A percentile compares a stretch with the other conserved stretches of the same genome.
phyloP scores from a whole-genome alignment of 2,329 filamentous ascomycete genomes.

The Penicillium digitatum region DNA sequence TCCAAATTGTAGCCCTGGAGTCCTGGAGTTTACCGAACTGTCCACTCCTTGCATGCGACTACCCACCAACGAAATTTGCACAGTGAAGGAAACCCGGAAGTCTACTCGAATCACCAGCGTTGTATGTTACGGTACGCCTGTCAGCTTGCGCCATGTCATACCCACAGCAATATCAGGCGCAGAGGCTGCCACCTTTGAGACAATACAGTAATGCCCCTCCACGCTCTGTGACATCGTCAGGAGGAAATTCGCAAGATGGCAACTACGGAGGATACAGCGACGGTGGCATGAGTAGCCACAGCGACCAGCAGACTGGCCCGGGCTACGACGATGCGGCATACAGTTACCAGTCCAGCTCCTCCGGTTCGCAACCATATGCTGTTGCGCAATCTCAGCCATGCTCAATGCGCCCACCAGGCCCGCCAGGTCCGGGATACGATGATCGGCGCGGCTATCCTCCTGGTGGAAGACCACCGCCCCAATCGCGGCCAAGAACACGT shows the following conservation, averaged over 20 bases:
- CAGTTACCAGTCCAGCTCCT: slow-evolving; percentile 26
- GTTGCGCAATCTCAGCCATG: slow-evolving; percentile 29
- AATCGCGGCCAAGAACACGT: slow-evolving; percentile 33
- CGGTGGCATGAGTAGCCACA: slow-evolving; percentile 26
- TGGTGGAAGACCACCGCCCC: slow-evolving; percentile 30
- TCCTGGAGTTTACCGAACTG: not conserved
- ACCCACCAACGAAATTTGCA: not conserved
- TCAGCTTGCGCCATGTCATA: slow-evolving; percentile 36
- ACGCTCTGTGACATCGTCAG: slow-evolving; percentile 20
- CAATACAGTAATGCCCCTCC: slow-evolving; percentile 26
- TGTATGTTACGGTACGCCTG: slow-evolving; percentile 1
- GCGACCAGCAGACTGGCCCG: slow-evolving; percentile 21
- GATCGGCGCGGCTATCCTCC: slow-evolving; percentile 25
- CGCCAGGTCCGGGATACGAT: slow-evolving; percentile 25
- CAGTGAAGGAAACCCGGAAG: not conserved
- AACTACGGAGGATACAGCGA: slow-evolving; percentile 27
- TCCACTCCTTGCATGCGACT: slow-evolving; percentile 3
- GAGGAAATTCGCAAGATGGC: slow-evolving; percentile 28
- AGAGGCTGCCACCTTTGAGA: slow-evolving; percentile 34
- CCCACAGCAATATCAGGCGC: slow-evolving; percentile 28
- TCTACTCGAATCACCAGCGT: not conserved
- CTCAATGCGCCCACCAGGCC: slow-evolving; percentile 31
- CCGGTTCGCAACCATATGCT: slow-evolving; percentile 26
- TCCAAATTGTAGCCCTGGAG: not conserved
- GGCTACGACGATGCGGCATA: slow-evolving; percentile 29